Conservation (phyloP, 2,329 filamentous ascomycete species). For the Phoma sp. region DNA sequence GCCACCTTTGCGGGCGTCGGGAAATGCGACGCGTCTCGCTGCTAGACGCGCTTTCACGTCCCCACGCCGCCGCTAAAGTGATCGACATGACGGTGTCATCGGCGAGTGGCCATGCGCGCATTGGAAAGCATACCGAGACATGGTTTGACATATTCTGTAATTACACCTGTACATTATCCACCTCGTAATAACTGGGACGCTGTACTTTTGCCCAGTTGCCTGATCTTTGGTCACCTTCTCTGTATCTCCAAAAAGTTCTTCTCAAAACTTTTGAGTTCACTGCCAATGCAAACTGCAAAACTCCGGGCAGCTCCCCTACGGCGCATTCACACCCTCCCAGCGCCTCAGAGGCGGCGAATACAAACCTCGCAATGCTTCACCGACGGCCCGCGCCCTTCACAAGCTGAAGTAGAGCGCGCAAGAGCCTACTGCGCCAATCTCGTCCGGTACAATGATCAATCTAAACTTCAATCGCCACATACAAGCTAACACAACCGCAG, state of each 20-base stretch:
- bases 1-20: not conserved
- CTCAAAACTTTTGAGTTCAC: conserved; percentile 14
- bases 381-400: conserved; percentile 37
- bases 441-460: conserved; percentile 53
- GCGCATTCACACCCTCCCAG: conserved; percentile 20
- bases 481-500: conserved; percentile 53
- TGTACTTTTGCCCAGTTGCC: too few relatives aligned
- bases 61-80: conserved; percentile 25
- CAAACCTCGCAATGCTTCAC: conserved; percentile 31
- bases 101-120: conserved; percentile 20
- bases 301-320: conserved; percentile 26
- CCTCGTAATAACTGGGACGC: too few relatives aligned
- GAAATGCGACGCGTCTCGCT: conserved; percentile 31
- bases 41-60: conserved; percentile 41
- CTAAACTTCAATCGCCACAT: conserved; percentile 27
- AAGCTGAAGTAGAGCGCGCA: conserved; percentile 60
- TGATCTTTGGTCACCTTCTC: not conserved
- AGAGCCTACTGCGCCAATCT: conserved; percentile 65
- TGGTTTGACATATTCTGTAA: not conserved
- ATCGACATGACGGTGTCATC: conserved; percentile 40
- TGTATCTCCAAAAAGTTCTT: not conserved
- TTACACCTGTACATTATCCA: not conserved
- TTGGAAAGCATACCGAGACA: conserved; percentile 14
- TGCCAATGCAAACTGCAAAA: conserved; percentile 32
- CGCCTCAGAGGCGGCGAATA: conserved; percentile 24